These are phyloP conservation scores for Isabelozyma pseudorhagii DNA, from an alignment of 805 yeast genomes.

Conservation along the genomic window DNA sequence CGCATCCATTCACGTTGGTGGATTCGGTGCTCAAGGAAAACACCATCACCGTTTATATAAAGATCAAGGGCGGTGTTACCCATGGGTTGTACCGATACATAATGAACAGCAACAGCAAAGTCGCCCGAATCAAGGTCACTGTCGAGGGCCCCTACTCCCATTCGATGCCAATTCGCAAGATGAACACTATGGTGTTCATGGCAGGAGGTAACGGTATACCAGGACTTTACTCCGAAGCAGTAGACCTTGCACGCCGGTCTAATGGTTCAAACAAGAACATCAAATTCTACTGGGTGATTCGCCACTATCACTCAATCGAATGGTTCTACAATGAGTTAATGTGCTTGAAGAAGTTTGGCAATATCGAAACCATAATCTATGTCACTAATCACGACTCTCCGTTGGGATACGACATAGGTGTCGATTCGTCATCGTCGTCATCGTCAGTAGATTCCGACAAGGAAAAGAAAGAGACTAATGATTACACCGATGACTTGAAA, in stretches of 20 bases:
- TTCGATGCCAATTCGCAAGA: conserved; percentile 16
- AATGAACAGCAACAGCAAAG: conserved; percentile 26
- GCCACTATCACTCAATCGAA: conserved; percentile 35
- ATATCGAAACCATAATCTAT: conserved; percentile 37
- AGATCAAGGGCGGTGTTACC: conserved; percentile 37
- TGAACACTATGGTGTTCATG: conserved; percentile 17
- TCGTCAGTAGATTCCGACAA: conserved; percentile 1
- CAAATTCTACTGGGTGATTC: conserved; percentile 38
- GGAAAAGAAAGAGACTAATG: conserved; percentile 3
- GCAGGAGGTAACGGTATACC: conserved; percentile 44
- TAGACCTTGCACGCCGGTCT: conserved; percentile 15
- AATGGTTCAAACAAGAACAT: conserved; percentile 9
- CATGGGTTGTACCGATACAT: conserved; percentile 34
- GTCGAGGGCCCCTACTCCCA: conserved; percentile 42
- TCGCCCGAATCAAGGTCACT: conserved; percentile 24
- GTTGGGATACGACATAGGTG: neutral
- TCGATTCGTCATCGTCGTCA: neutral
- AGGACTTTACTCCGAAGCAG: conserved; percentile 33
- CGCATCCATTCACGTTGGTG: conserved; percentile 44
- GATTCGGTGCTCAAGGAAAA: conserved; percentile 15
- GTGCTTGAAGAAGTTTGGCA: conserved; percentile 26
- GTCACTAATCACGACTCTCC: conserved; percentile 31
- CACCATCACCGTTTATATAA: conserved; percentile 43
- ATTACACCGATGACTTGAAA: conserved; percentile 9
- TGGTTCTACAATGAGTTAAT: conserved; percentile 38